These are phyloP conservation scores for Cardamine resedifolia DNA, from an alignment of 345 rosid genomes.

Conservation along the genomic window DNA sequence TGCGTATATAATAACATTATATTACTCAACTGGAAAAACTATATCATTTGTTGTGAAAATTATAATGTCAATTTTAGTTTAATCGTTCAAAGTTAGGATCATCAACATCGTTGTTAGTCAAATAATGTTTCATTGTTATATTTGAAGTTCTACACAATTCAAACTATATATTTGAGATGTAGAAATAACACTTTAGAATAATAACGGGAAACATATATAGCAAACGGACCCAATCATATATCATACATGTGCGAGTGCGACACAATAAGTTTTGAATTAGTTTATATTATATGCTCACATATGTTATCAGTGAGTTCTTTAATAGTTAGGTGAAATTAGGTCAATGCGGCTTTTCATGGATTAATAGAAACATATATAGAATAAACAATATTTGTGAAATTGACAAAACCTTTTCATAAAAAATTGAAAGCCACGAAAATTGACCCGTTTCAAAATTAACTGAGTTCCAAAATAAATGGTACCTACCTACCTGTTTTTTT, in stretches of 20 bases:
- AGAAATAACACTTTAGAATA: background rate
- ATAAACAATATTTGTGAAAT: slow-evolving; percentile 2
- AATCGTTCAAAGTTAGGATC: background rate
- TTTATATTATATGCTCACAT: background rate
- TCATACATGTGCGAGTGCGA: slow-evolving; percentile 22
- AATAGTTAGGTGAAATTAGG: slow-evolving; percentile 35
- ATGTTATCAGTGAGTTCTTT: background rate
- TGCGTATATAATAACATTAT: background rate
- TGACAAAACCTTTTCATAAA: background rate
- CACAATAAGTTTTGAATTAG: background rate
- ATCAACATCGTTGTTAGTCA: background rate
- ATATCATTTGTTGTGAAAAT: background rate
- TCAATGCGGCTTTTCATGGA: slow-evolving; percentile 25
- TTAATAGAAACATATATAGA: background rate
- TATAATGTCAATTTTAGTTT: background rate
- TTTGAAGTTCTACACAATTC: background rate
- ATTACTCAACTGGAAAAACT: background rate
- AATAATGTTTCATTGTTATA: background rate
- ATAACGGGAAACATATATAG: background rate
- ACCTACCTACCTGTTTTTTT: too few relatives aligned
- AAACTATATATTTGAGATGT: background rate
- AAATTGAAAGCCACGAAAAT: background rate
- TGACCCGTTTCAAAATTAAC: slow-evolving; percentile 20
- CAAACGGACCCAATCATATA: slow-evolving; percentile 1
- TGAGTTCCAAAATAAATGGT: slow-evolving; percentile 6